Base-by-base conservation (phyloP, 495 filamentous ascomycete species). In the Penicillium manginii region DNA sequence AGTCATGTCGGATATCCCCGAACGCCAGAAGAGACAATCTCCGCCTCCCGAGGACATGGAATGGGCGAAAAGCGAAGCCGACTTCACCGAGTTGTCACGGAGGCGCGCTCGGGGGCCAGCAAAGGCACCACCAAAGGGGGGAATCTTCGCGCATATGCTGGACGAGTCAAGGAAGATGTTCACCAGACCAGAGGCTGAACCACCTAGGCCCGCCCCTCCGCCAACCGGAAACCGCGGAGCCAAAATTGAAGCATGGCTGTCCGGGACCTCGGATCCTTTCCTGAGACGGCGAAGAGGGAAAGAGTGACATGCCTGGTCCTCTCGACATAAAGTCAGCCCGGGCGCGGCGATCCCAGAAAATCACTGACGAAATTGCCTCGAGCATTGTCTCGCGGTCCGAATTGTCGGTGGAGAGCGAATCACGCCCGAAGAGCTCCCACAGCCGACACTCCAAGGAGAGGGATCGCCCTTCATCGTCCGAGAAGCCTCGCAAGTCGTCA, bases 231-330 rank as follows among this genome's bases (percentile, higher is more conserved):
- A 74, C 59, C 57, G 72, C 33, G 68, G 81, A 62, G 64, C 81
- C 68, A 62, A 90, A 75, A 91, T 93, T 46, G 88, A 92, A 72
- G 86, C 86, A 2, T 93, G 90, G 90, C 73, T 93, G 32, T 87
- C 87, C 50, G 80, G 79, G 21, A 91, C 88, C 1, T 78, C 84
- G 11, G 90, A 93, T 62, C 89, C 90, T 8, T 91, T 92, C 60
- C 62, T 89, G n/a, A 19, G 87, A 91, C 19, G 59, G 74, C 32
- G 67, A 65, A 11, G 69, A 68, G 29, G 54, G 69, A 15, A 68
- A 76, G 33, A 71, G 69, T 21, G 78, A 82, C 33, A 70, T 80
- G 19, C 78, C 81, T 18, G 73, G 73, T 23, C 70, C 82, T 7
- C 54, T 80, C 39, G 78, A 81, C 42, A 75, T 72, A 17, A 75